phyloP scores from a whole-genome alignment of 176 grass and related monocot species.

The Bolboschoenus planiculmis region DNA sequence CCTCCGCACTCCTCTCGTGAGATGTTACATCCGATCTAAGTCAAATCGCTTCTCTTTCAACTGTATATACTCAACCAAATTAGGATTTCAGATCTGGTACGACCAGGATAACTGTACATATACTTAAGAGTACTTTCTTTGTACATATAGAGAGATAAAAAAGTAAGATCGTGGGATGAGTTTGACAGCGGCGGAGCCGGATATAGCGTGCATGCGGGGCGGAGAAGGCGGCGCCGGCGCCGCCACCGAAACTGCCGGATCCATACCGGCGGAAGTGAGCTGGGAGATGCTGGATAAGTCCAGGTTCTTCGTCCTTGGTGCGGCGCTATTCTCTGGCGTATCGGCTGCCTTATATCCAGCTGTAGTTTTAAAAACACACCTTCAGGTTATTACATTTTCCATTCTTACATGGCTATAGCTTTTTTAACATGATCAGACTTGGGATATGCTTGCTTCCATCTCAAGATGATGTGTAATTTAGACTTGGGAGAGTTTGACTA shows the following conservation, averaged over 20 bases:
- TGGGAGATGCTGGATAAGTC: conserved; percentile 99
- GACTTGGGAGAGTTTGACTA: not conserved
- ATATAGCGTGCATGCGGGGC: conserved; percentile 29
- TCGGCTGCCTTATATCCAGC: conserved; percentile 88
- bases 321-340: conserved; percentile 86
- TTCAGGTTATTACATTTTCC: conserved; percentile 25
- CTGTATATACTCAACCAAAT: conserved; percentile 15
- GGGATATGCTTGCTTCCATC: not conserved
- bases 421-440: not conserved
- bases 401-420: not conserved
- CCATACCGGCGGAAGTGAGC: conserved; percentile 80
- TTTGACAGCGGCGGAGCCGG: conserved; percentile 44
- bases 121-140: not conserved
- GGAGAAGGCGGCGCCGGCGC: conserved; percentile 22
- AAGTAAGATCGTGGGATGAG: conserved; percentile 38
- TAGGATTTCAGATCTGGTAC: conserved; percentile 6
- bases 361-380: conserved; percentile 84
- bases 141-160: conserved; percentile 13
- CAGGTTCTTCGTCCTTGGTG: conserved; percentile 83
- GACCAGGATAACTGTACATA: conserved; percentile 10
- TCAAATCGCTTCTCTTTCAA: not conserved
- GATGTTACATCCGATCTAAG: conserved; percentile 25
- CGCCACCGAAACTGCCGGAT: conserved; percentile 5
- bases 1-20: not conserved
- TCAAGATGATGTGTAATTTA: not conserved